Percentiles rank a stretch among this genome's conserved stretches.
Evolutionary conservation across 2,329 filamentous ascomycete genomes (phyloP).

Genomic region (Trichophyton verrucosum): DNA sequence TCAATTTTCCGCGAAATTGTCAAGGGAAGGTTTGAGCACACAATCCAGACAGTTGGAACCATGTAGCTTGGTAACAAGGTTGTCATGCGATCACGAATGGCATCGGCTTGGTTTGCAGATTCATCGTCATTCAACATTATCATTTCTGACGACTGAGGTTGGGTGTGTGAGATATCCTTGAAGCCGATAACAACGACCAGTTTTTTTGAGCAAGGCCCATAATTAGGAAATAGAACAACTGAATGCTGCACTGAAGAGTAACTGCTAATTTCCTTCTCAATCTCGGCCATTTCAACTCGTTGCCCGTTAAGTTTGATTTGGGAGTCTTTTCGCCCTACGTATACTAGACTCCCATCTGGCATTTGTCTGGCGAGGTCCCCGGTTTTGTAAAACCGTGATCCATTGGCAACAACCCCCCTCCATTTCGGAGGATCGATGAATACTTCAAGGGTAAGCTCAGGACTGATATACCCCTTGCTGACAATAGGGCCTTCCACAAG

Average conservation of each 20-base stretch:
- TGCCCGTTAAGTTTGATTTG: constrained; percentile 1
- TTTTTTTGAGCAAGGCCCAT: background rate
- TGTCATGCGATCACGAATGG: constrained; percentile 12
- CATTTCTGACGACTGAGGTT: background rate
- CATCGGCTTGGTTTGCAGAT: background rate
- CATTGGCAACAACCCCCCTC: constrained; percentile 31
- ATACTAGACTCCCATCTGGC: constrained; percentile 13
- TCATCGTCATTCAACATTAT: background rate
- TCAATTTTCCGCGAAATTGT: constrained; percentile 30
- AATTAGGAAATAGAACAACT: background rate
- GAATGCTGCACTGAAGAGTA: background rate
- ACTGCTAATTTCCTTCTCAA: constrained; percentile 34
- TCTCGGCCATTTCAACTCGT: background rate
- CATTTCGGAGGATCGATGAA: constrained; percentile 39
- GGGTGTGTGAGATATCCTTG: background rate
- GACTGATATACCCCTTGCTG: constrained; percentile 30
- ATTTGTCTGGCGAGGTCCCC: constrained; percentile 18
- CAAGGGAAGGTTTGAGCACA: constrained; percentile 27
- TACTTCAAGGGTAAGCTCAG: constrained; percentile 23
- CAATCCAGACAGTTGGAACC: constrained; percentile 28
- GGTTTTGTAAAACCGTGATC: constrained; percentile 44
- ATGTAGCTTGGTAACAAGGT: constrained; percentile 20
- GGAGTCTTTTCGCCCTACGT: constrained; percentile 7
- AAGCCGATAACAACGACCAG: background rate
- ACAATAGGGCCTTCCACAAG: constrained; percentile 28